A percentile compares a stretch with the other conserved stretches of the same genome.
Conservation (phyloP, 208 protist genomes). For the Wallacemonas collosoma region DNA sequence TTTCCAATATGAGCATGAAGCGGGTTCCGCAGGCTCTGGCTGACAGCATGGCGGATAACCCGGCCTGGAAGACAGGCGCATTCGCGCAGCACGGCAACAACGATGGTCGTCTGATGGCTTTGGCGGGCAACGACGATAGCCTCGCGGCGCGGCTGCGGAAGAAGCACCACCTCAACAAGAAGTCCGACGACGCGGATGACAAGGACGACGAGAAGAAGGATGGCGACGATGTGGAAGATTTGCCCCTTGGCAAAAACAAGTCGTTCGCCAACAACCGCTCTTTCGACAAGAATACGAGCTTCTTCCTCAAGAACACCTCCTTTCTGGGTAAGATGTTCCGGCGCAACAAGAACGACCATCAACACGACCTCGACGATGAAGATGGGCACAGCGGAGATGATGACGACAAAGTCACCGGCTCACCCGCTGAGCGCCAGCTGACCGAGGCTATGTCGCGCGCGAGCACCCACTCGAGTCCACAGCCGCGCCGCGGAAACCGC, state of each 20-base stretch:
- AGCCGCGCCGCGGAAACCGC: neutral
- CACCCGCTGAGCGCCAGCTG: slow-evolving; percentile 4
- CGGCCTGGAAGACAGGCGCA: slow-evolving; percentile 5
- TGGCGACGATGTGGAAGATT: neutral
- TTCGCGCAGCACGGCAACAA: slow-evolving; percentile 29
- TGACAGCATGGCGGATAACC: neutral
- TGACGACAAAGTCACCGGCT: slow-evolving; percentile 17
- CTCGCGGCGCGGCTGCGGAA: slow-evolving; percentile 62
- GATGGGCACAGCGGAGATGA: slow-evolving; percentile 30
- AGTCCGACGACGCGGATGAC: slow-evolving; percentile 28
- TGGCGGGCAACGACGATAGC: slow-evolving; percentile 50
- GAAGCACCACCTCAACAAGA: slow-evolving; percentile 57
- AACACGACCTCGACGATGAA: slow-evolving; percentile 30
- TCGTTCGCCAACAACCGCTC: slow-evolving; percentile 37
- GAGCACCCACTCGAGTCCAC: slow-evolving; percentile 7
- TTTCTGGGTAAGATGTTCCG: slow-evolving; percentile 47
- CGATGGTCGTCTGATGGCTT: slow-evolving; percentile 44
- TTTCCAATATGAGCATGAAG: neutral
- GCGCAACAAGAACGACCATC: slow-evolving; percentile 20
- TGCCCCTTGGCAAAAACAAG: slow-evolving; percentile 18
- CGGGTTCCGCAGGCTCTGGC: neutral
- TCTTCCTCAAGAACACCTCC: slow-evolving; percentile 51
- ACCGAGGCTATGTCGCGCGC: slow-evolving; percentile 8
- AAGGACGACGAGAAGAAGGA: neutral
- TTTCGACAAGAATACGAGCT: slow-evolving; percentile 51